phyloP scores from a whole-genome alignment of 768 basidiomycete species.

The Termitomyces sp. region DNA sequence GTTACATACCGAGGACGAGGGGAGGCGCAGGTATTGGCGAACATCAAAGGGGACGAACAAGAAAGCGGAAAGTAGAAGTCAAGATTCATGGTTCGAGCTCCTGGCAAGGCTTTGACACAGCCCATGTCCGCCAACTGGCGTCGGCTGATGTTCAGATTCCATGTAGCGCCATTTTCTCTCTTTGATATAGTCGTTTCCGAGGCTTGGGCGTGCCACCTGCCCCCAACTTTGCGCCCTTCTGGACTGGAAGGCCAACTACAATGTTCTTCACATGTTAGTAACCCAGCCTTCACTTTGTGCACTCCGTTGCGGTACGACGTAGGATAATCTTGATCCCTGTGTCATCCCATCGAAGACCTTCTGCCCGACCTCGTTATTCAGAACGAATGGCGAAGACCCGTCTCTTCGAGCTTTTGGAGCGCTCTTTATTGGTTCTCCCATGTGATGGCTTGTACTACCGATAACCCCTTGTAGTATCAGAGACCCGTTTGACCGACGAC shows the following conservation, averaged over 20 bases:
- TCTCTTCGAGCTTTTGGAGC: conserved; percentile 15
- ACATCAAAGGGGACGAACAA: conserved; percentile 28
- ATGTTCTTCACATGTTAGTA: conserved; percentile 36
- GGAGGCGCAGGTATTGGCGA: conserved; percentile 7
- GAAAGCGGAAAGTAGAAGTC: conserved; percentile 23
- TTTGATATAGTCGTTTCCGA: conserved; percentile 5
- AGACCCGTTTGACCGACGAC: conserved; percentile 13
- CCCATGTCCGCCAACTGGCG: conserved; percentile 14
- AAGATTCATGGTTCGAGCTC: conserved; percentile 9
- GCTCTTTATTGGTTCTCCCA: conserved; percentile 13
- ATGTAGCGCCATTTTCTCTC: conserved; percentile 7
- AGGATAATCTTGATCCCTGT: conserved; percentile 20
- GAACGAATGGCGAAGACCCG: conserved; percentile 20
- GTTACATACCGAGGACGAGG: conserved; percentile 14
- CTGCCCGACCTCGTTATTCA: conserved; percentile 23
- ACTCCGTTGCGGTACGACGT: conserved; percentile 21
- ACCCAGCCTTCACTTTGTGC: conserved; percentile 31
- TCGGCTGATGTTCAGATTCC: conserved; percentile 8
- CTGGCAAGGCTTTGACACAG: conserved; percentile 28
- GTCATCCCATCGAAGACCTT: conserved; percentile 24
- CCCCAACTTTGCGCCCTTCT: conserved; percentile 43
- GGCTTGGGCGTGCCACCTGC: conserved; percentile 21
- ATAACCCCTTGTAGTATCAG: conserved; percentile 5
- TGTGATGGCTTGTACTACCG: conserved; percentile 15
- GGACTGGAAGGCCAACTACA: conserved; percentile 40